phyloP scores from a whole-genome alignment of 75 land plant genomes.

The Gnetum montanum region DNA sequence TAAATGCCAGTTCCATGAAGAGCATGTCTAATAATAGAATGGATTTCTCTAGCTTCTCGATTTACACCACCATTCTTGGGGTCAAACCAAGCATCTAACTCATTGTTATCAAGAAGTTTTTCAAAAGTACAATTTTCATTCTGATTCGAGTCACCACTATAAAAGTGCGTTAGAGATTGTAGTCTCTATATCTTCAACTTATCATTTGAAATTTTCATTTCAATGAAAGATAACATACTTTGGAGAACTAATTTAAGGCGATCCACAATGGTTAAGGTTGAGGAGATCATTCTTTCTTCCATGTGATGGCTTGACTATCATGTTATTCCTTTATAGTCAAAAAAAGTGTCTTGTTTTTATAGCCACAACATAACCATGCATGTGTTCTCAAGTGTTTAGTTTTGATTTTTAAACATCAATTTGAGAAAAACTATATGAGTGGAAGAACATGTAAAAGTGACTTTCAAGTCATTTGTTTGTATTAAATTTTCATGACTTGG shows the following conservation, averaged over 20 bases:
- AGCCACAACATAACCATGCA: too few relatives aligned
- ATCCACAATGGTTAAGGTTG: slow-evolving; percentile 53
- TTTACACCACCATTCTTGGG: slow-evolving; percentile 73
- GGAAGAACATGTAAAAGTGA: too few relatives aligned
- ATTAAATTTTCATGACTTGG: too few relatives aligned
- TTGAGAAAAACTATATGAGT: too few relatives aligned
- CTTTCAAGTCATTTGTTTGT: too few relatives aligned
- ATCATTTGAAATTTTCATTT: slow-evolving; percentile 35
- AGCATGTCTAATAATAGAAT: slow-evolving; percentile 40
- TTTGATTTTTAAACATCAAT: too few relatives aligned
- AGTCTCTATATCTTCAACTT: slow-evolving; percentile 78
- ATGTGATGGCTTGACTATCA: too few relatives aligned
- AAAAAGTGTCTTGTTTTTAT: too few relatives aligned
- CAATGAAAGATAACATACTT: slow-evolving; percentile 51
- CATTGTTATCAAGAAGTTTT: slow-evolving; percentile 36
- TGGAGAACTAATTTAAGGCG: slow-evolving; percentile 63
- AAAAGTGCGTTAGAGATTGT: slow-evolving; percentile 90
- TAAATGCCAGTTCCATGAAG: slow-evolving; percentile 41
- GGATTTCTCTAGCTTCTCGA: slow-evolving; percentile 73
- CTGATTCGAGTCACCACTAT: slow-evolving; percentile 93
- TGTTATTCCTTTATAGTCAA: too few relatives aligned
- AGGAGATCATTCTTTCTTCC: slow-evolving; percentile 54
- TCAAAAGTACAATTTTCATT: slow-evolving; percentile 78
- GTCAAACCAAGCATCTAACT: slow-evolving; percentile 85
- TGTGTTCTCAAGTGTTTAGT: too few relatives aligned